Evolutionary conservation across 2,329 filamentous ascomycete species (phyloP).

Genomic region (Fusarium multiceps): DNA sequence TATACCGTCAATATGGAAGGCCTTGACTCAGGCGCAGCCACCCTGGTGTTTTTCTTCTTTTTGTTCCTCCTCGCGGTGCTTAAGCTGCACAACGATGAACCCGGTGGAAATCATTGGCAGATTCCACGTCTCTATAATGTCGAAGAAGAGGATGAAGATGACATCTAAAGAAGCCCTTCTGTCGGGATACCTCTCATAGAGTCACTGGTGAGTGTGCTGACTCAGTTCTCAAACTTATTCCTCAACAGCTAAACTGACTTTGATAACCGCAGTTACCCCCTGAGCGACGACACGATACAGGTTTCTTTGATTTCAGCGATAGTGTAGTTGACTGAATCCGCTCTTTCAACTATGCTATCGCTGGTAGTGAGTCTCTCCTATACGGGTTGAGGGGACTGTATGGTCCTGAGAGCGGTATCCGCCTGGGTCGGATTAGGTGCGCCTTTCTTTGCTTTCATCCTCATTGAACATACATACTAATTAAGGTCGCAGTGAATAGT

Average conservation of each 20-base stretch:
- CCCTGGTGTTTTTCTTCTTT: background rate
- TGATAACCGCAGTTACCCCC: background rate
- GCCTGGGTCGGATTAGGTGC: background rate
- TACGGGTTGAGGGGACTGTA: background rate
- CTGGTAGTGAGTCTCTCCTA: background rate
- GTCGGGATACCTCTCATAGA: background rate
- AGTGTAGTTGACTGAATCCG: background rate
- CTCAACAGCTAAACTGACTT: background rate
- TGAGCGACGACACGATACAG: background rate
- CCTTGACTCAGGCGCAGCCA: background rate
- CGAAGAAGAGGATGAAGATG: background rate
- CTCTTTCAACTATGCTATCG: background rate
- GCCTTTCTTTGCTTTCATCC: background rate
- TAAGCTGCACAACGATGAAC: background rate
- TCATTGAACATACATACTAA: background rate
- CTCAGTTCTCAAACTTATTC: background rate
- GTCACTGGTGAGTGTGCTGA: background rate
- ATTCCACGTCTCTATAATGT: background rate
- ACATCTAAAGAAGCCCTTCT: background rate
- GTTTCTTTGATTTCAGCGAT: background rate
- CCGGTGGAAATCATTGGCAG: background rate
- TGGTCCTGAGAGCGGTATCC: background rate
- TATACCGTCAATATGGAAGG: background rate
- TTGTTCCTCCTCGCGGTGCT: background rate
- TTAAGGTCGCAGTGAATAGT: fast-evolving